Base-by-base conservation (phyloP, 805 yeast genomes). In the Blastobotrys terrestris region DNA sequence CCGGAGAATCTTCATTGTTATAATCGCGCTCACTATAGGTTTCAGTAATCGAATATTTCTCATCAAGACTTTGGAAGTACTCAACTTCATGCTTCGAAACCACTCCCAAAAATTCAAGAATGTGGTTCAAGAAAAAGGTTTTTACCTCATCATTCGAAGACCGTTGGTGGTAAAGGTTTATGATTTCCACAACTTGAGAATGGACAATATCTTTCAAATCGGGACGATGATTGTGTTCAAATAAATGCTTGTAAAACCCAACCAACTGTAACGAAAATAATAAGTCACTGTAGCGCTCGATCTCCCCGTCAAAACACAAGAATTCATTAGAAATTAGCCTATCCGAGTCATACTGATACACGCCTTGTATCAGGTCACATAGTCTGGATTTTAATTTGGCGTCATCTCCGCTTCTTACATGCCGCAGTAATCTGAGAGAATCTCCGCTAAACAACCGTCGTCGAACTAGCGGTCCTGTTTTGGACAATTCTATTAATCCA, bases 201-300 rank as follows among this genome's bases (percentile, higher is more conserved):
- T 46, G 58, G 60, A 26, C 59, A 52, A 20, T 60, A 44, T 35
- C 60, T 63, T 49, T 42, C 16, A 57, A 43, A n/a, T 42, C 35
- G 22, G 41, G 39, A 3, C 51, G 50, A 31, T 49, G 53, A 5
- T 59, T 45, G 18, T 47, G 26, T 16, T 56, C 51, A 31, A 70
- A 44, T n/a, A 70, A 35, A 20, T 62, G 62, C 31, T 58, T 57
- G 56, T 71, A 72, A 48, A 65, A 66, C 3, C 63, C 63, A 3
- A 72, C 53, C 15, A 61, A 53, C 47, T 64, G 64, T 2, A 68
- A 53, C 41, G 60, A 59, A 14, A 67, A 58, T 8, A 72, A 54
- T 1, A 67, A 46, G 52, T 72, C 77, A 39, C 64, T 61, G 3
- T 61, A 57, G 11, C 44, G 46, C 1, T 15, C 44, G 26, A 68